Base-by-base conservation (phyloP, 108 stramenopile species). In the Nannochloropsis salina region DNA sequence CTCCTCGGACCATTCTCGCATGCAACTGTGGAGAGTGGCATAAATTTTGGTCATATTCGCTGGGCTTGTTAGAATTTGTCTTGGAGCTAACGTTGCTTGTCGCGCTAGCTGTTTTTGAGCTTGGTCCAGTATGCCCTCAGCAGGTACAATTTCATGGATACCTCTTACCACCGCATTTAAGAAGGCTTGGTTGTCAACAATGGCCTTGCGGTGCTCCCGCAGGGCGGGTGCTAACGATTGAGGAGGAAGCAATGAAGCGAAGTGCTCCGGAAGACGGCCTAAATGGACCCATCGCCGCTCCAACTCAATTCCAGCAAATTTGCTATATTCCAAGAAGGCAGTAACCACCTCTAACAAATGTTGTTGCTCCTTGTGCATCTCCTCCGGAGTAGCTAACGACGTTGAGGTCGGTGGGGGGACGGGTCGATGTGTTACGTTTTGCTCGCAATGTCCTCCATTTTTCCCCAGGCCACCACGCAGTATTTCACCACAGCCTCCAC, bases 1-100 rank as follows among this genome's bases (percentile, higher is more conserved):
- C 82, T 89, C 88, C 22, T 85, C 43, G n/a, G 88, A 88, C 88
- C 88, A 89, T 43, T 89, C 88, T 86, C 88, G 84, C 88, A 88
- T 21, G 15, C 42, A 82, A 21, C 82, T 82, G 21, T 82, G 82
- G 20, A 82, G 21, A 2, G 44, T 45, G 20, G 82, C 82, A 20
- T 82, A 21, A 20, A 44, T 82, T 82, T 45, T 82, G 44, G 20
- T 43, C 20, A 82, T 82, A 74, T 74, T 74, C n/a, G 61, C 61
- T n/a, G 20, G 61, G 61, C 61, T 74, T 74, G 61, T 74, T 74
- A 74, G 61, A 6, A 74, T n/a, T 6, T 74, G 20, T 74, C 61
- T 15, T 6, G 61, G 61, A n/a, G 61, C 61, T 74, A n/a, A 15
- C n/a, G 61, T n/a, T 15, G 61, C 61, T 15, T 74, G 61, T n/a